phyloP scores from a whole-genome alignment of 2,329 filamentous ascomycete genomes.

The Acarospora socialis region DNA sequence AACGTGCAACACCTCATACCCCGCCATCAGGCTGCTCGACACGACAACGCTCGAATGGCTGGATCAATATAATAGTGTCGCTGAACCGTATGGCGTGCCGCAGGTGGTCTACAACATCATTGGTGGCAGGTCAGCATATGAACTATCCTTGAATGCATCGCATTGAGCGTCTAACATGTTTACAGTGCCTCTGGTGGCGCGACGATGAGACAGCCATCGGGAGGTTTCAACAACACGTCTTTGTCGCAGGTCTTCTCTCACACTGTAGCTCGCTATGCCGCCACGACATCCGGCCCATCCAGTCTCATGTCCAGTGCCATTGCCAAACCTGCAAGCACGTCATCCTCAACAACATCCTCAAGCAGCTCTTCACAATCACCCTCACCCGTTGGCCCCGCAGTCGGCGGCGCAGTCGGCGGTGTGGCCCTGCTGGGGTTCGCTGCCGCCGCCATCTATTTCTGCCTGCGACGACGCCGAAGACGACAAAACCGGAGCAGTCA shows the following conservation, averaged over 20 bases:
- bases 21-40: conserved; percentile 4
- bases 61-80: conserved; percentile 12
- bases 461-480: conserved; percentile 6
- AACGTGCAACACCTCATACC: not conserved
- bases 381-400: conserved; percentile 10
- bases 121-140: conserved; percentile 16
- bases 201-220: conserved; percentile 10
- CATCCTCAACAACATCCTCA: too few relatives aligned
- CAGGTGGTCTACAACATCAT: conserved; percentile 15
- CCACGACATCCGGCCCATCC: too few relatives aligned
- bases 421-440: conserved; percentile 9
- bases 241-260: conserved; percentile 13
- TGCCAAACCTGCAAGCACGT: too few relatives aligned
- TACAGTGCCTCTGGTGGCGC: conserved; percentile 11
- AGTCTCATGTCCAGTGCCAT: too few relatives aligned
- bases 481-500: too few relatives aligned
- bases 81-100: conserved; percentile 19
- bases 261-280: too few relatives aligned
- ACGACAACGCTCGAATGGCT: conserved; percentile 7
- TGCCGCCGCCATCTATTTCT: conserved; percentile 9
- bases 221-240: conserved; percentile 12
- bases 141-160: not conserved
- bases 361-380: too few relatives aligned
- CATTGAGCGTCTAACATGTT: not conserved
- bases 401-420: conserved; percentile 11